Evolutionary conservation across 257 asterid genomes (phyloP).

Genomic region (Fraxinus excelsior): DNA sequence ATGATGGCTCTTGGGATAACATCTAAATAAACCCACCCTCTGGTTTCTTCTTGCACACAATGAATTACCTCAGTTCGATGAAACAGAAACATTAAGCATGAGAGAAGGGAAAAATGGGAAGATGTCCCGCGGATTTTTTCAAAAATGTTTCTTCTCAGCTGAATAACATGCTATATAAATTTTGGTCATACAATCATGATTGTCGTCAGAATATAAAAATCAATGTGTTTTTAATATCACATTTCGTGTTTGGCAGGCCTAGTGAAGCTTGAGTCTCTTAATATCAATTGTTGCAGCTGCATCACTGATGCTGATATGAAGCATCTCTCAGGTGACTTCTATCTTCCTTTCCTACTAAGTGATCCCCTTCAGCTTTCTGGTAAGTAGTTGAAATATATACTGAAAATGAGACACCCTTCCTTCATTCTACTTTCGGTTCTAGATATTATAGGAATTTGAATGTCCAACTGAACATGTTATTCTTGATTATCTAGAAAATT

Average conservation of each 20-base stretch:
- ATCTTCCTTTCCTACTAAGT: slow-evolving; percentile 9
- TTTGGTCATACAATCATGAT: neutral
- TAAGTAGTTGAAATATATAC: slow-evolving; percentile 1
- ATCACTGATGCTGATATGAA: slow-evolving; percentile 85
- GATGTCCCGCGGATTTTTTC: neutral
- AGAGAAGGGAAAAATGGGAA: neutral
- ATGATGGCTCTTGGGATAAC: neutral
- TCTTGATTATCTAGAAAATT: neutral
- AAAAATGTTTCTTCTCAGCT: neutral
- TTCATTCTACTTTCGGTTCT: neutral
- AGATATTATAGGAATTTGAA: neutral
- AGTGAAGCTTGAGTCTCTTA: slow-evolving; percentile 83
- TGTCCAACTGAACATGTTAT: neutral
- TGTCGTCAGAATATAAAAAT: neutral
- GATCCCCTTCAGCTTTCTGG: neutral
- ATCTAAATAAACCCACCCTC: neutral
- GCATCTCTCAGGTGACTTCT: slow-evolving; percentile 68
- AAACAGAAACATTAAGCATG: neutral
- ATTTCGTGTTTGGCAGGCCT: slow-evolving; percentile 56
- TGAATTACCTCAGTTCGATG: neutral
- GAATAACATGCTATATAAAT: neutral
- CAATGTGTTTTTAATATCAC: slow-evolving; percentile 6
- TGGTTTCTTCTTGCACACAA: neutral
- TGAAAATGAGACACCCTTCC: slow-evolving; percentile 8
- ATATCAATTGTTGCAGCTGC: slow-evolving; percentile 92